Base-by-base conservation (phyloP, 1,284 basidiomycete species). In the Takashimella tepidaria region DNA sequence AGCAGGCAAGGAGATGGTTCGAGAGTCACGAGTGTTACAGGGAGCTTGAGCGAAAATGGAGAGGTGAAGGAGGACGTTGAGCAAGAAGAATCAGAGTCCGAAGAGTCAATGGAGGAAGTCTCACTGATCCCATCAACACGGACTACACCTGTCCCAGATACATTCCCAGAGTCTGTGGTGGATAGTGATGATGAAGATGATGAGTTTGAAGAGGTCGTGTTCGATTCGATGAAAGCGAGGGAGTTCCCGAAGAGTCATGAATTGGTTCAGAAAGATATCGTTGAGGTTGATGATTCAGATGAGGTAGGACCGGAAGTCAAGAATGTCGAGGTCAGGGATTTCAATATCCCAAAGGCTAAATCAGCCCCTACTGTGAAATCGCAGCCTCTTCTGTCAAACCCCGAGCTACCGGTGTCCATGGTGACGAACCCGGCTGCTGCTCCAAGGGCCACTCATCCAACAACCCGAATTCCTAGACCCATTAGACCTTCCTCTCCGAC, bases 71-170 rank as follows among this genome's bases (percentile, higher is more conserved):
- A 27, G 16, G 47, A 12, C 20, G 21, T 12, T 16, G 24, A n/a
- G 47, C 5, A 52, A 42, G 21, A 55, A 51, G 49, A 50, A 10
- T 27, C 48, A 10, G 59, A 53, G 21, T 57, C 54, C 20, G 62
- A 67, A 51, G 66, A 66, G 19, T 63, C 55, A 22, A 54, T 67
- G 48, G 67, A 69, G 47, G 68, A 69, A 31, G 68, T 69, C 11
- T 54, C 54, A 1, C 58, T 62, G 20, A 60, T 62, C 1, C 62
- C 60, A 16, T 60, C 60, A 16, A 51, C 46, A 16, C 45, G 44
- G 26, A 56, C 40, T 37, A 62, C 57, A 12, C 60, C 61, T 1
- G 24, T 44, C 2, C 43, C 50, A 3, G 52, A 50, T 27, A 41
- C 47, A 22, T 47, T 56, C 11, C 41, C 43, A 4, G 25, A 47